Evolutionary conservation across 495 filamentous ascomycete species (phyloP).

Genomic region (Antarctomyces pellizariae): DNA sequence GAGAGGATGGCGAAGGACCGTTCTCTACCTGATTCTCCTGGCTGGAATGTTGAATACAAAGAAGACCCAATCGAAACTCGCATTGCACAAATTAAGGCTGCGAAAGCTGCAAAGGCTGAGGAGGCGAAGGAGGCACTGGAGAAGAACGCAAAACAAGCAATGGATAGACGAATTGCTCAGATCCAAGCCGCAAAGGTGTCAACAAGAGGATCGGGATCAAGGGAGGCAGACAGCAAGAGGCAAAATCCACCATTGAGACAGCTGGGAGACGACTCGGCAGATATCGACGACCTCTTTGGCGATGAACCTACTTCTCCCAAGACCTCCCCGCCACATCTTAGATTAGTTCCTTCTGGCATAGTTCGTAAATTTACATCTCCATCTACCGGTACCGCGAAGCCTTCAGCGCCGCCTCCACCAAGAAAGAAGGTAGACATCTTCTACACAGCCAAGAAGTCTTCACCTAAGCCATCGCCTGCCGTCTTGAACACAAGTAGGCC

Average conservation of each 20-base stretch:
- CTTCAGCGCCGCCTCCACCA: too few species aligned
- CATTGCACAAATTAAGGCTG: slow-evolving; percentile 1
- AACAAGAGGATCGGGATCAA: not conserved
- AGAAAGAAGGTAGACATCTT: too few species aligned
- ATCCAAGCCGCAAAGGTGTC: not conserved
- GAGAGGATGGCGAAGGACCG: slow-evolving; percentile 4
- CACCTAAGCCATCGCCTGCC: too few species aligned
- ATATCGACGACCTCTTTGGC: slow-evolving; percentile 7
- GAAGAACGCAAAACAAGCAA: slow-evolving; percentile 6
- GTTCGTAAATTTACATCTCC: too few species aligned
- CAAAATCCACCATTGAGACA: slow-evolving; percentile 4
- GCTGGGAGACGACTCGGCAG: slow-evolving; percentile 3
- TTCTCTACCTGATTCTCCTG: slow-evolving; percentile 9
- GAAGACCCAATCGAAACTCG: slow-evolving; percentile 5
- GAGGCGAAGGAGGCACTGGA: slow-evolving; percentile 1
- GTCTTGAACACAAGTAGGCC: too few species aligned
- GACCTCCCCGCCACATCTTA: too few species aligned
- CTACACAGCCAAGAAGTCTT: too few species aligned
- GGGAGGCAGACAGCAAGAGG: slow-evolving; percentile 1
- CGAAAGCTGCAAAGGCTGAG: not conserved
- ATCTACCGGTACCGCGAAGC: too few species aligned
- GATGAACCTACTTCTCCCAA: too few species aligned
- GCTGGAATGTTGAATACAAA: slow-evolving; percentile 10
- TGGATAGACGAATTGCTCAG: slow-evolving; percentile 5
- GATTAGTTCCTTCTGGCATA: too few species aligned